Evolutionary conservation across 306 rosid genomes (phyloP), one percentile per base, ranked within the genome.

Genomic region (Mucuna pruriens): DNA sequence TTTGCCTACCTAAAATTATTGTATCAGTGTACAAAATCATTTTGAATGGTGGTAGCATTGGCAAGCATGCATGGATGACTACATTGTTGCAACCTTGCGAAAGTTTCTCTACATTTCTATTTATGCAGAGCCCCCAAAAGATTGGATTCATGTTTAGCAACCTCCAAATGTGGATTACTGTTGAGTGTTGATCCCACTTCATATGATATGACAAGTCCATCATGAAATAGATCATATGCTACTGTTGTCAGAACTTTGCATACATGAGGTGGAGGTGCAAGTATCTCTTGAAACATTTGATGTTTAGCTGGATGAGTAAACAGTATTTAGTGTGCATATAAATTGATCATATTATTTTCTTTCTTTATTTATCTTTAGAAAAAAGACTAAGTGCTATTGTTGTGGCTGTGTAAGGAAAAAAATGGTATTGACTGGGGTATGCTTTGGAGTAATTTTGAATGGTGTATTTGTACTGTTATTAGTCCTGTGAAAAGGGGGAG

Each of bases 61-160:
- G 13, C 16, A 74, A 23, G 36, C 36, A 58, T 72, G 67, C 34
- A 22, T 10, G 45, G 63, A 55, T 66, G 61, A 38, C 38, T 36
- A 15, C 52, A 49, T 77, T 72, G 66, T 80, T 65, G 36, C 57
- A 67, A 51, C 42, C 23, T 40, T 69, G 74, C 36, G 2, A 67
- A 62, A 15, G 16, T 67, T 84, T 76, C 80, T 80, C 49, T 71
- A 20, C 46, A 49, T 22, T 65, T 61, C 19, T 71, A 62, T 76
- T 83, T 73, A 48, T 76, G 76, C 90, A 74, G 84, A 69, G 70
- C 44, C 68, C 29, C 42, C 63, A 58, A 71, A 72, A 61, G 52
- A 68, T 76, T 76, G 83, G 67, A 55, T 62, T 78, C 40, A 45
- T 83, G 66, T 78, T 58, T 51, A 48, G 57, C 52, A 66, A 55